These are phyloP conservation scores for Schoenoplectus tabernaemontani DNA, from an alignment of 202 grass and related monocot species.

Conservation along the genomic window DNA sequence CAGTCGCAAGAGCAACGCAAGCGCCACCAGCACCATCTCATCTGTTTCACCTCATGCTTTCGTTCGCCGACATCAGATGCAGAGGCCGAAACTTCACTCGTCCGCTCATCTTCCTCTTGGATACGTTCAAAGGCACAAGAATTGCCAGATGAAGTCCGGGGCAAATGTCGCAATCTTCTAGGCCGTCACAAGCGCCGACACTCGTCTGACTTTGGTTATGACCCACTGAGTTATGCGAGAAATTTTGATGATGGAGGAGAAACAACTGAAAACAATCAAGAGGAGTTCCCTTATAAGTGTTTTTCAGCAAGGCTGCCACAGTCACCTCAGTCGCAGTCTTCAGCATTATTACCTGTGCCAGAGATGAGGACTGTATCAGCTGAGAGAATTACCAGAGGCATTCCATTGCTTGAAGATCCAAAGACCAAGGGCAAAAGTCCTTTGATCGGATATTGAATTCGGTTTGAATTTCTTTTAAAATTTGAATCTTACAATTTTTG, in stretches of 20 bases:
- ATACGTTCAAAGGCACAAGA: slow-evolving; percentile 4
- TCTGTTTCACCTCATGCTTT: slow-evolving; percentile 11
- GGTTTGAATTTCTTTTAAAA: slow-evolving; percentile 7
- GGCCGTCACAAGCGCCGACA: slow-evolving; percentile 8
- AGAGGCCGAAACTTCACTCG: neutral
- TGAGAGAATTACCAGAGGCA: neutral
- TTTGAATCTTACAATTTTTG: neutral
- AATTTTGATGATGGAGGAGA: slow-evolving; percentile 9
- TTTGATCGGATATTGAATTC: neutral
- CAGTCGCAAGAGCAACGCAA: neutral
- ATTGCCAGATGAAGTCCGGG: neutral
- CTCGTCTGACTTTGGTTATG: slow-evolving; percentile 2
- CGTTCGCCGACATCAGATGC: neutral
- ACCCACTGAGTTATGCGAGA: neutral
- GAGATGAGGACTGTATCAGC: neutral
- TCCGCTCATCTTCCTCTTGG: slow-evolving; percentile 6
- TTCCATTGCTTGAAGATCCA: neutral
- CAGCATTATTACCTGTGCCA: neutral
- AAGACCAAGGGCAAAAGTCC: neutral
- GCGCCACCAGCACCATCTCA: neutral
- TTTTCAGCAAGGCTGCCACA: slow-evolving; percentile 9
- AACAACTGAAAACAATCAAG: neutral
- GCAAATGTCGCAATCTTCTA: neutral
- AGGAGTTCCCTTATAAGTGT: slow-evolving; percentile 7
- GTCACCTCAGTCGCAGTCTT: neutral